These are phyloP conservation scores for Onygenales sp. DNA, from an alignment of 2,329 filamentous ascomycete genomes.

Conservation along the genomic window DNA sequence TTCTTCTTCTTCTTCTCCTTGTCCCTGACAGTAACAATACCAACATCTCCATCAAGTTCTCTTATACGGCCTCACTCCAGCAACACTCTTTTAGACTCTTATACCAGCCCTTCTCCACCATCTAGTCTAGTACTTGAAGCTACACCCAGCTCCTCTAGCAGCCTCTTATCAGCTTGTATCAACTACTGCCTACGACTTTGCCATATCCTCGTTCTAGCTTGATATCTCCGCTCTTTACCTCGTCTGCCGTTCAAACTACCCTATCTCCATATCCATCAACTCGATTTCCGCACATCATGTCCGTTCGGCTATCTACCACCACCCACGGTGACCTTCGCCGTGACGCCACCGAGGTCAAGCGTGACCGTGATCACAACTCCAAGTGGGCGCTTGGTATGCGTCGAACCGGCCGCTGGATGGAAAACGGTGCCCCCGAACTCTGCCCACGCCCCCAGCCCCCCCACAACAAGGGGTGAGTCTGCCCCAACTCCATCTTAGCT, in stretches of 20 bases:
- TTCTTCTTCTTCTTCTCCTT: not conserved
- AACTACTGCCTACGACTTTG: no score
- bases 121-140: no score
- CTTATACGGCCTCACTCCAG: no score
- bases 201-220: not conserved
- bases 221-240: not conserved
- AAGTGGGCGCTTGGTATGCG: slow-evolving; percentile 32
- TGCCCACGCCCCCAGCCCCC: not conserved
- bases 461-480: slow-evolving; percentile 14
- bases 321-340: slow-evolving; percentile 45
- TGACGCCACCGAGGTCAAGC: slow-evolving; percentile 40
- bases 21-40: not conserved
- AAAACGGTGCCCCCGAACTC: slow-evolving; percentile 5
- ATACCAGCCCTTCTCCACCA: no score
- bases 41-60: no score
- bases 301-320: slow-evolving; percentile 24
- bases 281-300: slow-evolving; percentile 9
- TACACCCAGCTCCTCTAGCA: no score
- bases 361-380: slow-evolving; percentile 28
- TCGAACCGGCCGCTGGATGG: not conserved
- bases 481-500: slow-evolving; percentile 7
- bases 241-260: not conserved
- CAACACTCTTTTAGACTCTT: no score
- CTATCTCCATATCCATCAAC: not conserved
- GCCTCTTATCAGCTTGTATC: no score